phyloP scores from a whole-genome alignment of 805 yeast genomes.

The Schizosaccharomyces octosporus region DNA sequence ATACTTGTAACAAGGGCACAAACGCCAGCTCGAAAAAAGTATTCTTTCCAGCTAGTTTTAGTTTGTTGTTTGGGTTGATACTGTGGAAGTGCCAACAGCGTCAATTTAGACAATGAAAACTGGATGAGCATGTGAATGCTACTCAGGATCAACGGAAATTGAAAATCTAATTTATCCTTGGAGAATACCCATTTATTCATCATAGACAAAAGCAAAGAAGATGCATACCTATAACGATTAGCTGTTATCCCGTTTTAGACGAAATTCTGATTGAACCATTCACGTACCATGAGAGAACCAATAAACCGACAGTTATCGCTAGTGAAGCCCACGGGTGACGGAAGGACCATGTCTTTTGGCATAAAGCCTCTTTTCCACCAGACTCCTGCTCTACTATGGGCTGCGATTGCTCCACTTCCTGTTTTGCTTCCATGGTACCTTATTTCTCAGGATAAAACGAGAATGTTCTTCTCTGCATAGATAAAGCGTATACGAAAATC shows the following conservation, averaged over 20 bases:
- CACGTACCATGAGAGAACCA: too few species aligned
- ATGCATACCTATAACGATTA: constrained; percentile 12
- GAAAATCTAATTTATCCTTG: constrained; percentile 39
- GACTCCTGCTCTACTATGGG: too few species aligned
- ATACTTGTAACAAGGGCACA: constrained; percentile 76
- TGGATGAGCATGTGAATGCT: constrained; percentile 52
- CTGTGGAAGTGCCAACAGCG: constrained; percentile 23
- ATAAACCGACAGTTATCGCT: too few species aligned
- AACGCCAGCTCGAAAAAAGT: constrained; percentile 33
- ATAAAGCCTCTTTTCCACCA: too few species aligned
- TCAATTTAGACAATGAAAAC: constrained; percentile 25
- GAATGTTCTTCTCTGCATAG: too few species aligned
- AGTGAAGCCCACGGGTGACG: too few species aligned
- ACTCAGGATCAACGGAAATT: constrained; percentile 57
- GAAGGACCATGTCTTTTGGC: too few species aligned
- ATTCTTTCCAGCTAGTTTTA: constrained; percentile 6
- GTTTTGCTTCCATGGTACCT: too few species aligned
- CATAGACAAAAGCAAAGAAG: constrained; percentile 16
- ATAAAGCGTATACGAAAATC: too few species aligned
- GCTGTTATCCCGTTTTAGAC: background rate
- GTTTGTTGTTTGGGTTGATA: constrained; percentile 19
- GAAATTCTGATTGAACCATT: too few species aligned
- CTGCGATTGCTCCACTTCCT: too few species aligned
- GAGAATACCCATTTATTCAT: constrained; percentile 98
- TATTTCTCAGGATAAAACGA: too few species aligned